These are phyloP conservation scores for Hamigera avellanea DNA, from an alignment of 495 filamentous ascomycete species.

Conservation along the genomic window DNA sequence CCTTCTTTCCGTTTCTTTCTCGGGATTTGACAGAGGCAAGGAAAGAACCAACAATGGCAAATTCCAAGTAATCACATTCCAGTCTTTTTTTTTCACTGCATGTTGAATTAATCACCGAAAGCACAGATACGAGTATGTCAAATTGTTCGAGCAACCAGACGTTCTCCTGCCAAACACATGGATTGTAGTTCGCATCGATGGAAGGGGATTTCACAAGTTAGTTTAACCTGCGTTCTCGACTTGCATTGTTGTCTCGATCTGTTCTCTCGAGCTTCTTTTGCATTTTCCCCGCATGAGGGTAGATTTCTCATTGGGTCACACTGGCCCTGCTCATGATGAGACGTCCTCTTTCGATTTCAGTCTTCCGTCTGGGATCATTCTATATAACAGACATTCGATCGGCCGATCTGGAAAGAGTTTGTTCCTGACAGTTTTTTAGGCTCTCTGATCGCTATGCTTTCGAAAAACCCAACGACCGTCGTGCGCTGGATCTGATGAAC, in stretches of 20 bases:
- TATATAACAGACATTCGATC: not conserved
- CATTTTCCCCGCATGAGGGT: not conserved
- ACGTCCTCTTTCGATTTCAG: too few species aligned
- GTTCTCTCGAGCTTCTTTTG: not conserved
- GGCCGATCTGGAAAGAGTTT: not conserved
- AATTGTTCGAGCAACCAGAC: conserved; percentile 73
- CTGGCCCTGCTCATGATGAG: too few species aligned
- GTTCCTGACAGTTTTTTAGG: conserved; percentile 32
- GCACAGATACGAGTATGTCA: conserved; percentile 80
- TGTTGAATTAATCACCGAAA: too few species aligned
- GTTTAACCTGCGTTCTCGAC: conserved; percentile 3
- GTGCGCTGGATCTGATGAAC: conserved; percentile 90
- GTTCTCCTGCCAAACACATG: conserved; percentile 78
- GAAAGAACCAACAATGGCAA: conserved; percentile 38
- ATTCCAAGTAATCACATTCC: conserved; percentile 58
- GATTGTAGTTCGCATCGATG: conserved; percentile 88
- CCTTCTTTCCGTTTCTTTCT: conserved; percentile 1
- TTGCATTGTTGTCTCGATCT: not conserved
- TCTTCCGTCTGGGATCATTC: not conserved
- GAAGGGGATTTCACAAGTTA: conserved; percentile 83
- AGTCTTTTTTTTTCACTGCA: too few species aligned
- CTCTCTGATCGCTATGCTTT: conserved; percentile 75
- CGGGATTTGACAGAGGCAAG: conserved; percentile 5
- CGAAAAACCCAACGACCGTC: conserved; percentile 81
- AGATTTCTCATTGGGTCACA: too few species aligned